A percentile compares a stretch with the other conserved stretches of the same genome.
Conservation (phyloP, 345 rosid genomes). For the Lumnitzera racemosa region DNA sequence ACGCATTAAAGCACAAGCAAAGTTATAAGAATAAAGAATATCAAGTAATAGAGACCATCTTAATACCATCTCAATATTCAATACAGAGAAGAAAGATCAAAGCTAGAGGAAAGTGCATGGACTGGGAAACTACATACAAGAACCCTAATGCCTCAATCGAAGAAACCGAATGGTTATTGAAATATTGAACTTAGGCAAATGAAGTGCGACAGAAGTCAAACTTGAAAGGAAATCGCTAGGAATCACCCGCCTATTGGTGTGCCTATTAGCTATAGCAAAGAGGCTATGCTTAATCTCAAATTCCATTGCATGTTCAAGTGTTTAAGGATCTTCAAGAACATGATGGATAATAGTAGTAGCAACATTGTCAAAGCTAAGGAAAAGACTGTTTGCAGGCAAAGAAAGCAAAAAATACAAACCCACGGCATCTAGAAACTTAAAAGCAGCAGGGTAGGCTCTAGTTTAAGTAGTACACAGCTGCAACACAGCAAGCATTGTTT, state of each 20-base stretch:
- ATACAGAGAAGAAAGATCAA: too few relatives aligned
- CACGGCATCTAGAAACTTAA: slow-evolving; percentile 77
- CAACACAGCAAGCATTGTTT: slow-evolving; percentile 23
- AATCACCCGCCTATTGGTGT: slow-evolving; percentile 68
- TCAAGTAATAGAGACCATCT: too few relatives aligned
- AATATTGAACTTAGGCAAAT: not conserved
- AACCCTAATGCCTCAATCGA: too few relatives aligned
- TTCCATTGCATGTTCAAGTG: too few relatives aligned
- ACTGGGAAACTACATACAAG: too few relatives aligned
- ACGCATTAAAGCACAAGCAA: too few relatives aligned
- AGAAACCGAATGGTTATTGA: too few relatives aligned
- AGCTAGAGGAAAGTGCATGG: too few relatives aligned
- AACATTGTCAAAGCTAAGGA: slow-evolving; percentile 20
- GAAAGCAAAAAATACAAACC: slow-evolving; percentile 76
- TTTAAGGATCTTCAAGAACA: too few relatives aligned
- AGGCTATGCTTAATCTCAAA: slow-evolving; percentile 58
- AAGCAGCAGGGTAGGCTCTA: slow-evolving; percentile 64
- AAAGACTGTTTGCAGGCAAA: slow-evolving; percentile 76
- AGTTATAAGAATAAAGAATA: too few relatives aligned
- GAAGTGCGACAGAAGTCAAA: slow-evolving; percentile 40
- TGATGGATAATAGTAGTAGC: too few relatives aligned
- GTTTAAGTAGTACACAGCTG: slow-evolving; percentile 85
- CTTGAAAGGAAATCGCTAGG: slow-evolving; percentile 36
- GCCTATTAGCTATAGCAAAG: slow-evolving; percentile 70
- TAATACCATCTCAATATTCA: too few relatives aligned